Percentiles rank a stretch among this genome's conserved stretches.
Conservation (phyloP, 1,284 basidiomycete species). For the Gastroboletus turbinatus region DNA sequence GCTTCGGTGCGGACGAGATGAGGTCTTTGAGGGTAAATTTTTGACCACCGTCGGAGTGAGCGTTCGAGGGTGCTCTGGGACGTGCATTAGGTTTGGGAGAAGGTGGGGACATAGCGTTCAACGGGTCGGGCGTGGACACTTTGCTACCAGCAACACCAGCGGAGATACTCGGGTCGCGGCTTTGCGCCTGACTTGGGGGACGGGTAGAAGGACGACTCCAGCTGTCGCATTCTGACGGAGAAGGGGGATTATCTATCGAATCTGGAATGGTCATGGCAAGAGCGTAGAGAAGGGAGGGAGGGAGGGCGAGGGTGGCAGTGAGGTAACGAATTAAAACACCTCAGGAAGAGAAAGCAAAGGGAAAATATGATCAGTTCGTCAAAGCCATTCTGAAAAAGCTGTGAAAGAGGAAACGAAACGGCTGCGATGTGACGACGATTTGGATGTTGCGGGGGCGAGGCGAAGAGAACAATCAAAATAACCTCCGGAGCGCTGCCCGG, state of each 20-base stretch:
- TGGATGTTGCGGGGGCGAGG: slow-evolving; percentile 10
- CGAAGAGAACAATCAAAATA: slow-evolving; percentile 8
- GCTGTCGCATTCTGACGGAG: slow-evolving; percentile 57
- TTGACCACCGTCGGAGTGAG: slow-evolving; percentile 61
- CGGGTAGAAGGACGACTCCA: slow-evolving; percentile 63
- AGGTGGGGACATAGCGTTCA: slow-evolving; percentile 29
- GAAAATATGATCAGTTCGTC: slow-evolving; percentile 5
- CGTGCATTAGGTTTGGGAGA: slow-evolving; percentile 33
- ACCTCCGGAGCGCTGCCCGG: slow-evolving; percentile 9
- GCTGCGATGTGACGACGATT: slow-evolving; percentile 6
- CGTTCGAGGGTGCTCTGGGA: slow-evolving; percentile 43
- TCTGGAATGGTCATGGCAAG: slow-evolving; percentile 44
- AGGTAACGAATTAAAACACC: background rate
- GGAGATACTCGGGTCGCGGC: slow-evolving; percentile 54
- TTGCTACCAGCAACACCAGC: slow-evolving; percentile 50
- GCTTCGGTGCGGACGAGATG: slow-evolving; percentile 63
- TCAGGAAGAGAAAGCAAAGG: background rate
- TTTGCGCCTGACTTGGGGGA: slow-evolving; percentile 56
- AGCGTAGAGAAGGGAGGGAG: background rate
- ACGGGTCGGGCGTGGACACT: slow-evolving; percentile 21
- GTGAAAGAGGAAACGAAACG: background rate
- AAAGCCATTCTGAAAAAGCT: slow-evolving; percentile 7
- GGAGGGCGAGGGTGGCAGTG: background rate
- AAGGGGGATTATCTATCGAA: slow-evolving; percentile 51
- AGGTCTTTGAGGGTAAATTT: slow-evolving; percentile 87